Evolutionary conservation across 2,329 filamentous ascomycete species (phyloP).

Genomic region (Sarocladium oryzae): DNA sequence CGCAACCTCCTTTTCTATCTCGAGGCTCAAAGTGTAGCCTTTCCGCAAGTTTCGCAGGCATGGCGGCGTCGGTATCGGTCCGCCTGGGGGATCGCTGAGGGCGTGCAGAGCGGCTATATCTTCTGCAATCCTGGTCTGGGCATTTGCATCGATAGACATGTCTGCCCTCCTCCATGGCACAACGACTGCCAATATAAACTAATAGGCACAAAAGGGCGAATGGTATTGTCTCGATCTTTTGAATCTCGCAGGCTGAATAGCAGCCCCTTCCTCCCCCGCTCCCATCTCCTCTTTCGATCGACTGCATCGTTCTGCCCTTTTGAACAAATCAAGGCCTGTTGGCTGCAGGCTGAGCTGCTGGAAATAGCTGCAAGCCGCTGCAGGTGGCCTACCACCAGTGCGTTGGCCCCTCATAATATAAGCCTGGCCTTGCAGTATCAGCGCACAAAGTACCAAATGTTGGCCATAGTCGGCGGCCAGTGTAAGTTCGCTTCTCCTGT

Average conservation of each 20-base stretch:
- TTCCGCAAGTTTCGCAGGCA: not conserved
- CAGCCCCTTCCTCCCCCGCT: no score
- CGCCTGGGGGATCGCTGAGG: not conserved
- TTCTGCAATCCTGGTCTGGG: conserved; percentile 9
- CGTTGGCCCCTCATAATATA: conserved; percentile 11
- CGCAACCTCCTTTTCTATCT: conserved; percentile 13
- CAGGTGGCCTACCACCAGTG: conserved; percentile 16
- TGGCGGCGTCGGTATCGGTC: not conserved
- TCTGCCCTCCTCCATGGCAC: not conserved
- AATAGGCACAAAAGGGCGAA: no score
- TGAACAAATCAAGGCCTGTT: not conserved
- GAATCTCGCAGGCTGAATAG: no score
- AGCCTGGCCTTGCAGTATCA: not conserved
- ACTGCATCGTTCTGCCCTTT: not conserved
- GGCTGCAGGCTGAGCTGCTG: no score
- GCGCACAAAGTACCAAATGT: no score
- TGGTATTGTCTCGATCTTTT: no score
- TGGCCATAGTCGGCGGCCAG: no score
- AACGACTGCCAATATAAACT: no score
- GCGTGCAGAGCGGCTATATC: conserved; percentile 15
- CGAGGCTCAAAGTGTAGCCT: not conserved
- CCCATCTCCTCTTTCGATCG: no score
- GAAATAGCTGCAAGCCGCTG: conserved; percentile 8
- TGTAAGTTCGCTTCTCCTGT: not conserved
- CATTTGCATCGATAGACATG: not conserved